Base-by-base conservation (phyloP, 768 basidiomycete species). In the Tricholoma matsutake region DNA sequence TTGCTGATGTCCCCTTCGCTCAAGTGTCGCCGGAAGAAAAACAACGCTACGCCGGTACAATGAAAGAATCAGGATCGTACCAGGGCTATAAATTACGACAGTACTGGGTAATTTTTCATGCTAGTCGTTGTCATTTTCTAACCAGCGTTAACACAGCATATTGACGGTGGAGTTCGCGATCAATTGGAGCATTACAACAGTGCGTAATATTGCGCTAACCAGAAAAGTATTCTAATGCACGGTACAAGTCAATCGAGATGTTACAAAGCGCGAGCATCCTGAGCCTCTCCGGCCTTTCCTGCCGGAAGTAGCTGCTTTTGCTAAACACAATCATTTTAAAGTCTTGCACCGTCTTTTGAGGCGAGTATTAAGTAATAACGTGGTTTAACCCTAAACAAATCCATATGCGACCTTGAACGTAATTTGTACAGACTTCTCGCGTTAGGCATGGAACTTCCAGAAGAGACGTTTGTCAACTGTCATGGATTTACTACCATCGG, bases 101-200 rank as follows among this genome's bases (percentile, higher is more conserved):
- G 51, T 81, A 81, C 60, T 84, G 79, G 80, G 82, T 83, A 83
- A 84, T 25, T 25, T 25, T 25, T 25, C 3, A 25, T 25, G 22
- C 22, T 25, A 25, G 22, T 25, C 22, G 2, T 3, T 25, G 22
- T 3, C 22, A 25, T 25, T 25, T 25, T 25, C 22, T 25, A 25
- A 25, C 22, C 18, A 7, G n/a, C 18, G 41, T 43, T 10, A 10
- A 43, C 22, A 7, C 60, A 87, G 86, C 81, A 83, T 52, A 81
- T 87, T 51, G 82, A 82, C 47, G 79, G 77, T 11, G 86, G 86
- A 7, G 81, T 88, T 31, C 79, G 71, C 9, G 88, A 89, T 67
- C 84, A 87, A 63, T 63, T 87, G n/a, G 87, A 89, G 65, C 76
- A 82, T 60, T 88, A 88, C 66, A 85, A 83, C 63, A 78, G 87